Evolutionary conservation across 2,329 filamentous ascomycete genomes (phyloP).

Genomic region (Cladosporium sp.): DNA sequence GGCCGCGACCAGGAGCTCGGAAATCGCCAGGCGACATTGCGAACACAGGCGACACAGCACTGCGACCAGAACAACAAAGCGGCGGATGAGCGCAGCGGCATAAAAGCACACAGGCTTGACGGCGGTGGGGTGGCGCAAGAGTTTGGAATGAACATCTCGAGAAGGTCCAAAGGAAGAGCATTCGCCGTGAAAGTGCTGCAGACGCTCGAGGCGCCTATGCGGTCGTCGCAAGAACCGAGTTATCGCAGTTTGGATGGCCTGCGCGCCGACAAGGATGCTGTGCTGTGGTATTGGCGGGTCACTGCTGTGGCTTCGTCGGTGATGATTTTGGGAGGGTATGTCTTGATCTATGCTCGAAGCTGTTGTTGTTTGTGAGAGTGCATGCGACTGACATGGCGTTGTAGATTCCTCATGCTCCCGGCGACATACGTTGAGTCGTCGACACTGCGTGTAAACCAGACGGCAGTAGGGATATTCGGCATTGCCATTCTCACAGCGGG

Average conservation of each 20-base stretch:
- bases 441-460: constrained; percentile 37
- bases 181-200: constrained; percentile 4
- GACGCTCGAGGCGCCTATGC: constrained; percentile 16
- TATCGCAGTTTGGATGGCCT: constrained; percentile 28
- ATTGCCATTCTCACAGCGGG: constrained; percentile 46
- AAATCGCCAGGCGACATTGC: no score
- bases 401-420: constrained; percentile 47
- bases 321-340: constrained; percentile 47
- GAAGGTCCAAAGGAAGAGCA: constrained; percentile 2
- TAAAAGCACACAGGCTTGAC: background rate
- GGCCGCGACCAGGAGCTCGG: no score
- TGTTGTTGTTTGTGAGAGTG: constrained; percentile 17
- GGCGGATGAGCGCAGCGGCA: constrained; percentile 1
- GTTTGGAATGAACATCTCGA: constrained; percentile 8
- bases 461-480: constrained; percentile 42
- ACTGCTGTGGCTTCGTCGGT: constrained; percentile 41
- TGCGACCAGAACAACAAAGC: no score
- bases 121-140: background rate
- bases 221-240: constrained; percentile 24
- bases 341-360: constrained; percentile 10
- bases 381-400: constrained; percentile 15
- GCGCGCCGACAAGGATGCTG: constrained; percentile 19
- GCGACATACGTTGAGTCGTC: constrained; percentile 41
- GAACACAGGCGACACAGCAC: no score
- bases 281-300: constrained; percentile 47